Conservation (phyloP, 225 moss, liverwort and hornwort species). For the Polytrichum formosum region DNA sequence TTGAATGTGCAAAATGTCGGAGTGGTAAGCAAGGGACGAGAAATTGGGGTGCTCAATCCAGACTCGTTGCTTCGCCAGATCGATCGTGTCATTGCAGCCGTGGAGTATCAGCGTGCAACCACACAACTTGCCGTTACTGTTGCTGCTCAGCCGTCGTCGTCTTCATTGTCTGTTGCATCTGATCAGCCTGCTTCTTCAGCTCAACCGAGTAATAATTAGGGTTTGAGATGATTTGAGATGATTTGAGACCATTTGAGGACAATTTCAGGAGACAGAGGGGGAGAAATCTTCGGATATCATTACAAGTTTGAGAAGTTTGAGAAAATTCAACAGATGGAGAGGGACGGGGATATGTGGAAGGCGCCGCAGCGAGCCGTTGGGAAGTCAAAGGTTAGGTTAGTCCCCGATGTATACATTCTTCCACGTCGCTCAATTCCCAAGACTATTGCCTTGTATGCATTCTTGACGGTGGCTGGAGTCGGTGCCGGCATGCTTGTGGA, state of each 20-base stretch:
- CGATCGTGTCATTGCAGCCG: slow-evolving; percentile 35
- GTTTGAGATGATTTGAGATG: too few relatives aligned
- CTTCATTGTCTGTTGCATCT: background rate
- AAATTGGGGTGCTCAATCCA: slow-evolving; percentile 33
- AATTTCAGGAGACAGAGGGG: too few relatives aligned
- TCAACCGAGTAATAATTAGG: too few relatives aligned
- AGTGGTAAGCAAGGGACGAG: slow-evolving; percentile 5
- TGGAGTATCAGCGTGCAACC: slow-evolving; percentile 38
- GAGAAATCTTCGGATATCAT: too few relatives aligned
- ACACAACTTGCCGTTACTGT: slow-evolving; percentile 32
- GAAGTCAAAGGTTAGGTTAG: slow-evolving; percentile 40
- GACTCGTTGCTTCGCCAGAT: slow-evolving; percentile 44
- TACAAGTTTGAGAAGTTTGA: too few relatives aligned
- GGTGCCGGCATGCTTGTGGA: slow-evolving; percentile 56
- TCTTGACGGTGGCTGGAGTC: slow-evolving; percentile 35
- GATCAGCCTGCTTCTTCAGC: too few relatives aligned
- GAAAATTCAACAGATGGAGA: slow-evolving; percentile 25
- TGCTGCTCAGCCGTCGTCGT: slow-evolving; percentile 4
- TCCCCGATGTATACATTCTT: slow-evolving; percentile 44
- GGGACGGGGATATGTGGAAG: slow-evolving; percentile 27
- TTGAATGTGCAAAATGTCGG: too few relatives aligned
- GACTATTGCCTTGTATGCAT: slow-evolving; percentile 47
- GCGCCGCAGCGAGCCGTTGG: slow-evolving; percentile 36
- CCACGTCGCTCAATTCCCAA: slow-evolving; percentile 46
- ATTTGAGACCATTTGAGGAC: too few relatives aligned